Percentiles rank a stretch among this genome's conserved stretches.
These are phyloP conservation scores for Talaromyces liani DNA, from an alignment of 495 filamentous ascomycete genomes.

Conservation along the genomic window DNA sequence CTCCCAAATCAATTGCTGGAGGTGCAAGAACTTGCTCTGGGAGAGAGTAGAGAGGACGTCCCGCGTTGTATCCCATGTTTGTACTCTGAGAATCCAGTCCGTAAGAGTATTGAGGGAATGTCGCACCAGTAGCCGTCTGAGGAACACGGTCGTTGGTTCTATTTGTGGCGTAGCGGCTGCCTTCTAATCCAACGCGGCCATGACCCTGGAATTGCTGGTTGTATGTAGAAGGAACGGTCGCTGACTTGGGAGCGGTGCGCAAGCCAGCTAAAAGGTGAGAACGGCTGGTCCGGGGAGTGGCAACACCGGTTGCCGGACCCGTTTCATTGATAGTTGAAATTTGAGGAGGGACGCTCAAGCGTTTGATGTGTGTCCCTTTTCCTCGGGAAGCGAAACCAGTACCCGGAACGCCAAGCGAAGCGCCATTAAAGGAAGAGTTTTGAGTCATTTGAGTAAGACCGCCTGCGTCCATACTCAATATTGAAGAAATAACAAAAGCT, in stretches of 20 bases:
- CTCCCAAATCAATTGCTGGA: slow-evolving; percentile 61
- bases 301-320: slow-evolving; percentile 37
- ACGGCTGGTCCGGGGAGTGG: slow-evolving; percentile 88
- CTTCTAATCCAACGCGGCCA: slow-evolving; percentile 35
- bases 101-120: slow-evolving; percentile 46
- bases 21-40: slow-evolving; percentile 84
- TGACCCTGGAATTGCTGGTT: slow-evolving; percentile 30
- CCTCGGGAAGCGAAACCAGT: slow-evolving; percentile 79
- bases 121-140: slow-evolving; percentile 54
- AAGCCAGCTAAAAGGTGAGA: slow-evolving; percentile 91
- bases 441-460: slow-evolving; percentile 99
- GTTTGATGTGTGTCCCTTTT: slow-evolving; percentile 77
- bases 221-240: slow-evolving; percentile 57
- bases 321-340: slow-evolving; percentile 61
- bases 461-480: slow-evolving; percentile 91
- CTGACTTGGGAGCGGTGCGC: slow-evolving; percentile 86
- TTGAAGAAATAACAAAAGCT: slow-evolving; percentile 18
- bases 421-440: slow-evolving; percentile 60
- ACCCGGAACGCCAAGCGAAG: slow-evolving; percentile 60
- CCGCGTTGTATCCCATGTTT: slow-evolving; percentile 21
- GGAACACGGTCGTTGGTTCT: slow-evolving; percentile 43
- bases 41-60: slow-evolving; percentile 56
- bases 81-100: slow-evolving; percentile 28
- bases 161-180: slow-evolving; percentile 34
- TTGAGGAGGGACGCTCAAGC: slow-evolving; percentile 58